Evolutionary conservation across 2,329 filamentous ascomycete species (phyloP).

Genomic region (Penicillium thymicola): DNA sequence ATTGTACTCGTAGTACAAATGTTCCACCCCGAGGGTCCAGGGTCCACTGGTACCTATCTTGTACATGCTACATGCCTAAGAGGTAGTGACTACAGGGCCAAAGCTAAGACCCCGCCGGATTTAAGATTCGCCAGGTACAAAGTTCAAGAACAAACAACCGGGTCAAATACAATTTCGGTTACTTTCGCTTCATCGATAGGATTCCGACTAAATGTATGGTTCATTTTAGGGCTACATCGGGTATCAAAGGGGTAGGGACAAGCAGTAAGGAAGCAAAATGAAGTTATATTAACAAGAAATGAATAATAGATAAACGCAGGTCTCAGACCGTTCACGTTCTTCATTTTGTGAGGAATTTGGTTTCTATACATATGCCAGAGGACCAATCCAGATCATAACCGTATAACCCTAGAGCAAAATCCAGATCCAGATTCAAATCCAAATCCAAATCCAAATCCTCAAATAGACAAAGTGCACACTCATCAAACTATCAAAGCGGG

Average conservation of each 20-base stretch:
- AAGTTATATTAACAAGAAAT: background rate
- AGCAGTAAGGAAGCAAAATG: background rate
- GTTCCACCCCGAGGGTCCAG: background rate
- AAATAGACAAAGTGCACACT: background rate
- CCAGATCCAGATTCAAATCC: background rate
- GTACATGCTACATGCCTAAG: background rate
- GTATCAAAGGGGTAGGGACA: background rate
- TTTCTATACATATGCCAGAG: background rate
- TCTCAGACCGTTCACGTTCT: background rate
- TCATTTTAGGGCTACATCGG: background rate
- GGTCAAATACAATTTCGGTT: background rate
- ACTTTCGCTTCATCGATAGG: background rate
- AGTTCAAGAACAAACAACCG: background rate
- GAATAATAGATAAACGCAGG: background rate
- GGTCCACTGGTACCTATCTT: background rate
- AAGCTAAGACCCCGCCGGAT: background rate
- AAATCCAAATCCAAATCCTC: background rate
- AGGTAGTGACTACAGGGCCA: background rate
- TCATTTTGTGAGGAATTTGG: background rate
- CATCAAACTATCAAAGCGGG: background rate
- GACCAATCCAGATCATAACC: background rate
- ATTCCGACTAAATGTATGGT: background rate
- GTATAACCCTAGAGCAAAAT: background rate
- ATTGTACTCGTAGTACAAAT: background rate
- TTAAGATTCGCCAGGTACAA: constrained; percentile 2